phyloP scores from a whole-genome alignment of 1,139 yeast species.

The Lodderomyces orthopsilosis region DNA sequence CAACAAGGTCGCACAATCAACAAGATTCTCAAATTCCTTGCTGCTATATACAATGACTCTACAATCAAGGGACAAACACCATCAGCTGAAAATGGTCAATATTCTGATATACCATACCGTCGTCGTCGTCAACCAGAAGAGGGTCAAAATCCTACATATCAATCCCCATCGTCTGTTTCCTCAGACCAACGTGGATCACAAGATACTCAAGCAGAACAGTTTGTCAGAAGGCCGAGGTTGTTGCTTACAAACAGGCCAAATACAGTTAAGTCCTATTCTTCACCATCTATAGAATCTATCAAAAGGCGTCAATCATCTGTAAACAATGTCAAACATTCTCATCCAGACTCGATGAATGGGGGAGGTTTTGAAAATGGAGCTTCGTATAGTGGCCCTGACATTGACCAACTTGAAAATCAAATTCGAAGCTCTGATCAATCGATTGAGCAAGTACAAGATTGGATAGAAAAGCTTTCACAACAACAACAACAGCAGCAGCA shows the following conservation, averaged over 20 bases:
- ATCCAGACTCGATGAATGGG: slow-evolving; percentile 29
- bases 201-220: slow-evolving; percentile 1
- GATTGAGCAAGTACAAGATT: slow-evolving; percentile 57
- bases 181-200: neutral
- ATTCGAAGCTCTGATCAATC: slow-evolving; percentile 52
- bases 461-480: slow-evolving; percentile 47
- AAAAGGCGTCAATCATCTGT: slow-evolving; percentile 12
- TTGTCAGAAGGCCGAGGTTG: slow-evolving; percentile 9
- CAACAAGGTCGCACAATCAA: slow-evolving; percentile 86
- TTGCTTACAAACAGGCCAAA: slow-evolving; percentile 12
- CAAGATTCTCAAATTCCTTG: slow-evolving; percentile 80
- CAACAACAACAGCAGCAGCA: slow-evolving; percentile 37
- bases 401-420: slow-evolving; percentile 19
- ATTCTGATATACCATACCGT: neutral
- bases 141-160: neutral
- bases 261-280: slow-evolving; percentile 11
- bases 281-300: slow-evolving; percentile 32
- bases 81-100: neutral
- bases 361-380: slow-evolving; percentile 8
- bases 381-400: neutral
- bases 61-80: neutral
- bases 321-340: slow-evolving; percentile 26
- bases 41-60: slow-evolving; percentile 76
- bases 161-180: slow-evolving; percentile 2
- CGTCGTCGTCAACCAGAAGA: slow-evolving; percentile 1